Evolutionary conservation across 2,329 filamentous ascomycete species (phyloP), one percentile per base, ranked within the genome.

Genomic region (Epichloe coenophiala): DNA sequence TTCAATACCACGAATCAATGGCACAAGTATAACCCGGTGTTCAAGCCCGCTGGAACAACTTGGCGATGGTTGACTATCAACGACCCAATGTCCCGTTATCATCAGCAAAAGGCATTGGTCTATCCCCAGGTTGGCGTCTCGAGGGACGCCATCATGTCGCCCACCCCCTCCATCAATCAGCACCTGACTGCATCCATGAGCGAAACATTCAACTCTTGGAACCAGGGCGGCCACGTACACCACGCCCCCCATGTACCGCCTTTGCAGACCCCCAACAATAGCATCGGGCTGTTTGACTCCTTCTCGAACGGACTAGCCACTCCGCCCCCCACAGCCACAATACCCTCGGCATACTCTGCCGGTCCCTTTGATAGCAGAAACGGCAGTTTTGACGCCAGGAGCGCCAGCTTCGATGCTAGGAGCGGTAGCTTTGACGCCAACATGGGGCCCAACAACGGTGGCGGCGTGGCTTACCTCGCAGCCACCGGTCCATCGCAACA

Each of bases 61-160:
- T 83, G 80, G 80, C 71, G 77, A 23, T 83, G 81, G 68, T 64
- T 84, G 51, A 80, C 76, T 11, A 73, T 79, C 50, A 71, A 80
- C 51, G 77, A 81, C 57, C 77, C 78, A 33, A 73, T 75, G 53
- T 78, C 76, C n/a, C 70, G 74, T 44, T 74, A 76, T 52, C 77
- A 81, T 58, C 75, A 79, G 64, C 71, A 75, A 59, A 67, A 67
- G 56, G 68, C 69, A 9, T 60, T 69, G 19, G 65, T 69, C 21
- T 67, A 67, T 49, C 67, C 67, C 2, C 61, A 62, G 15, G 53
- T 60, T 4, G 57, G 56, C 5, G 59, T 69, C 46, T 59, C 65
- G 9, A 55, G 66, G 41, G 71, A 77, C 50, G 63, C 66, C 39
- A 62, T 78, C 64, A 76, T 77, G 74, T 77, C 75, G 7, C 76